Base-by-base conservation (phyloP, 2,329 filamentous ascomycete species). In the Penicillium vulpinum region DNA sequence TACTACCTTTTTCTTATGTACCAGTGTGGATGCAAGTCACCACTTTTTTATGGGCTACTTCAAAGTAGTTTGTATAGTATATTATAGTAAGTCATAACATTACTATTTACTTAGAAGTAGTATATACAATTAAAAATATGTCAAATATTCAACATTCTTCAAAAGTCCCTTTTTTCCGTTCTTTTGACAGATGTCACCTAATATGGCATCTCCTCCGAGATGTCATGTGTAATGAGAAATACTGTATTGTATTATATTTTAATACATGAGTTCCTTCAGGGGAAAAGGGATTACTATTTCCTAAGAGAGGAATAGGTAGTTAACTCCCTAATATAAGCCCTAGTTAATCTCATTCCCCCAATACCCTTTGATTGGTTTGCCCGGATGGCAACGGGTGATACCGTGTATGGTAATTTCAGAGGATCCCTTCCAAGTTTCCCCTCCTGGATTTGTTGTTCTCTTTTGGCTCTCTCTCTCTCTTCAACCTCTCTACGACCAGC, bases 401-500 rank as follows among this genome's bases (percentile, higher is more conserved):
- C 48, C 28, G 49, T 51, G 49, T 51, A 51, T 35, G 38, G 49
- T 51, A 51, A 51, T 44, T 9, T 31, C 10, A 21, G 15, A 47
- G 21, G 18, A 15, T 24, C 9, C 21, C 22, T 31, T 29, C 47
- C 46, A 38, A 15, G 41, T 38, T 44, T 51, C 47, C 51, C 54
- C 54, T 54, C 51, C 51, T 51, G 53, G 53, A 44, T 51, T 55
- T 55, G 53, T 55, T 60, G 51, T 57, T 59, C 38, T 59, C 48
- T 61, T 39, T 39, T n/a, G n/a, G n/a, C n/a, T 45, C 28, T 52
- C 47, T 59, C 50, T 59, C 43, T 51, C 45, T 58, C 53, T 48
- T 35, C 54, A 44, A 51, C 54, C 48, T 53, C 50, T 57, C 54
- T 52, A 63, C 62, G 62, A 65, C 61, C 52, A 41, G 53, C 60